Percentiles rank a stretch among this genome's conserved stretches.
Evolutionary conservation across 495 filamentous ascomycete species (phyloP).

Genomic region (Xeromyces bisporus): DNA sequence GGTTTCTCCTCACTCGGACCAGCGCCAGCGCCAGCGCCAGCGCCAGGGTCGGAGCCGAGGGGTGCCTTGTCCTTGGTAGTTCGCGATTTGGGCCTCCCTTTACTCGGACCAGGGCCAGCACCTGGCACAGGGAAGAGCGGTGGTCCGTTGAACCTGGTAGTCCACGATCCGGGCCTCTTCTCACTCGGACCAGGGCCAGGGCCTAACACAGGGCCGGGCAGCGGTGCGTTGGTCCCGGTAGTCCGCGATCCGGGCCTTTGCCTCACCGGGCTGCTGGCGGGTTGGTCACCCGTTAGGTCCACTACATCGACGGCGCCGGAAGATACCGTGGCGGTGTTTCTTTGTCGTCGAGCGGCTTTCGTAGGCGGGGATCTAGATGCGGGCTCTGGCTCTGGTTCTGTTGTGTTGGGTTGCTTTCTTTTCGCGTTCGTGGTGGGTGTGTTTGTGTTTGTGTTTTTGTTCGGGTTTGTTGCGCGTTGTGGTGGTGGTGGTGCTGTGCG

Average conservation of each 20-base stretch:
- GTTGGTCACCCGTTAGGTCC: slow-evolving; percentile 9
- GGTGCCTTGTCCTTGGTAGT: slow-evolving; percentile 6
- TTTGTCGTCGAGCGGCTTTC: background rate
- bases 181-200: no score
- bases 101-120: background rate
- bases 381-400: background rate
- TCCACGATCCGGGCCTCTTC: no score
- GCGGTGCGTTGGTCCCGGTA: no score
- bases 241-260: no score
- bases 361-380: background rate
- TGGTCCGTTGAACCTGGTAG: no score
- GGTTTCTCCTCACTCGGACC: no score
- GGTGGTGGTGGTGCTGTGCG: no score
- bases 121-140: no score
- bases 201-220: no score
- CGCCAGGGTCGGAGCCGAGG: no score
- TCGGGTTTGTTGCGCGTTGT: no score
- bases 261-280: slow-evolving; percentile 1
- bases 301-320: slow-evolving; percentile 1
- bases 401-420: slow-evolving; percentile 6
- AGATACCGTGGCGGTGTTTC: background rate
- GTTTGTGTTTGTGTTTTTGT: background rate
- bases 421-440: slow-evolving; percentile 1
- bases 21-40: no score
- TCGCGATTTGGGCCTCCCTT: slow-evolving; percentile 11